Percentiles rank a stretch among this genome's conserved stretches.
These are phyloP conservation scores for Heterobasidion occidentale DNA, from an alignment of 1,284 basidiomycete genomes.

Conservation along the genomic window DNA sequence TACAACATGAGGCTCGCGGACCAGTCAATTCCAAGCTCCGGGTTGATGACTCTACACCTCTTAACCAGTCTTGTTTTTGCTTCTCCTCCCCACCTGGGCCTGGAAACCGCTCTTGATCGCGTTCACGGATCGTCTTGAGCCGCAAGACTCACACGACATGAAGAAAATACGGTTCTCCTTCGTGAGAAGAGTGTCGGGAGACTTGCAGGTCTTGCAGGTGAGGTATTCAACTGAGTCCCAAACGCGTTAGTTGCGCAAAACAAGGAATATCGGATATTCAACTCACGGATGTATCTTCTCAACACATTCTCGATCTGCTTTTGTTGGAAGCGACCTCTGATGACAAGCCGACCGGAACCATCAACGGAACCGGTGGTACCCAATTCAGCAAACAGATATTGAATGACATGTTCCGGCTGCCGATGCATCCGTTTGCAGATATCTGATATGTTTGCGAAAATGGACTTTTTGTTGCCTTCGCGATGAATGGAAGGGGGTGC, in stretches of 20 bases:
- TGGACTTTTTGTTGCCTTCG: constrained; percentile 95
- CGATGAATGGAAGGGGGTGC: constrained; percentile 93
- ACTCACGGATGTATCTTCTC: constrained; percentile 88
- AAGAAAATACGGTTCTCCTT: constrained; percentile 99
- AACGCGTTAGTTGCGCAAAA: constrained; percentile 2
- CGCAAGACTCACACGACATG: constrained; percentile 95
- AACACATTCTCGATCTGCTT: constrained; percentile 99
- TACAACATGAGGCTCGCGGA: constrained; percentile 10
- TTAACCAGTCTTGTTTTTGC: constrained; percentile 26
- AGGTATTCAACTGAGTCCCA: constrained; percentile 85
- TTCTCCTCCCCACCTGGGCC: constrained; percentile 88
- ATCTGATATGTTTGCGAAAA: constrained; percentile 95
- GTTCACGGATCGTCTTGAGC: constrained; percentile 87
- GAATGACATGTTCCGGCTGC: constrained; percentile 98
- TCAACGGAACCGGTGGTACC: constrained; percentile 97
- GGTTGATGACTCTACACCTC: constrained; percentile 4
- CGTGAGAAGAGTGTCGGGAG: constrained; percentile 90
- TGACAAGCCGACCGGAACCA: constrained; percentile 87
- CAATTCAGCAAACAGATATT: constrained; percentile 97
- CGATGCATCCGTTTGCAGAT: constrained; percentile 99
- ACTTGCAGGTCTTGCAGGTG: constrained; percentile 99
- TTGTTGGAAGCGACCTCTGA: constrained; percentile 97
- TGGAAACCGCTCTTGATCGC: constrained; percentile 99
- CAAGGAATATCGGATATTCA: background rate
- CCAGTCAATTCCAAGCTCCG: background rate